Evolutionary conservation across 345 rosid species (phyloP), one percentile per base, ranked within the genome.

Genomic region (Abelmoschus esculentus): DNA sequence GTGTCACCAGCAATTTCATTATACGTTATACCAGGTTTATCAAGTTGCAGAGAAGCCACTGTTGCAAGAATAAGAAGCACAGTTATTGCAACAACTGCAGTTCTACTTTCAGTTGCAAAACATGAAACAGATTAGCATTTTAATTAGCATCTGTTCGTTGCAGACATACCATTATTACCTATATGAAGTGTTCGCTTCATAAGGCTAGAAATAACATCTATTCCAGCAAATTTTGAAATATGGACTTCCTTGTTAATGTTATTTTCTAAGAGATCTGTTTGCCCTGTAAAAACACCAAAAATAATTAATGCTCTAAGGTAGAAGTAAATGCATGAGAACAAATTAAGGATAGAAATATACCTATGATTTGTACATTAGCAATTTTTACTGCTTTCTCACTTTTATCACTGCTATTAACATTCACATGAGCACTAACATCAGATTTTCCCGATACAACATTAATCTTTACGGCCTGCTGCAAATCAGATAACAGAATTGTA

Each of bases 111-210:
- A 70, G 53, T 55, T 61, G 52, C 54, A 19, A 44, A 58, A 61
- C 62, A n/a, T 29, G 17, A 22, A 61, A 62, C 10, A 29, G 19
- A 7, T 54, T 55, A 40, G 14, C 17, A 22, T 66, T 57, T 31
- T 49, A 42, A 31, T 53, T 32, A 18, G 42, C 70, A 50, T 7
- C 5, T 46, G 50, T 34, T 61, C 29, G 14, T 15, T 58, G 57
- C 3, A 72, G 69, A 70, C 77, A 73, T 80, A 86, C 87, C 87
- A 70, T 17, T 67, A 26, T 78, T 80, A 64, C 73, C 74, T 59
- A 73, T 13, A 63, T 73, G 32, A 64, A 66, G 19, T 68, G 71
- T 73, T 57, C 72, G 79, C 67, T 78, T 70, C 70, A 63, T 59
- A 31, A 31, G 49, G 70, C 68, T 74, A 49, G 83, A 54, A 70